Evolutionary conservation across 805 yeast species (phyloP).

Genomic region (Lipomyces lipofer): DNA sequence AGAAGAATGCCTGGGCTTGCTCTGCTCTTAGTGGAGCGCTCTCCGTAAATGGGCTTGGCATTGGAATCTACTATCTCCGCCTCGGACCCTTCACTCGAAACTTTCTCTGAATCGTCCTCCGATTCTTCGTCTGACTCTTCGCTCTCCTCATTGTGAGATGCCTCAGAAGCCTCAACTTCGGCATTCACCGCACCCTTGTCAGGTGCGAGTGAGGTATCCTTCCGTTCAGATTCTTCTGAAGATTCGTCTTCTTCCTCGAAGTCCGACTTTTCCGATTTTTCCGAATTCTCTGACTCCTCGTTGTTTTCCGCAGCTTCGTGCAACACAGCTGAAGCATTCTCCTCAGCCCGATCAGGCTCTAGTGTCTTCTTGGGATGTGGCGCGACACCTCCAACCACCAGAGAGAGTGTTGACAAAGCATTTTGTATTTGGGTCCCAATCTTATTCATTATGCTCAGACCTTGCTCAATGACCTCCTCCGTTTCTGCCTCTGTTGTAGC

Average conservation of each 20-base stretch:
- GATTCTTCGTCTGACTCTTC: neutral
- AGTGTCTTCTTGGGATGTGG: neutral
- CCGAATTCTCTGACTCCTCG: neutral
- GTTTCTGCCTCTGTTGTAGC: neutral
- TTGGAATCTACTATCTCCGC: neutral
- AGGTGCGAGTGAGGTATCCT: neutral
- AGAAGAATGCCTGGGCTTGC: conserved; percentile 4
- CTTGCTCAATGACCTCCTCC: no score
- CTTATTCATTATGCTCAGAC: conserved; percentile 2
- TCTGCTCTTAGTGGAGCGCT: neutral
- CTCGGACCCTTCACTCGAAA: neutral
- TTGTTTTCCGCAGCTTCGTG: neutral
- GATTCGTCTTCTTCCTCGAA: neutral
- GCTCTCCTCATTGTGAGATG: no score
- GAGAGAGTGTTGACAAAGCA: conserved; percentile 6
- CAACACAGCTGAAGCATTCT: neutral
- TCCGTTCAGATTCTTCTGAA: neutral
- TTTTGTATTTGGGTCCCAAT: conserved; percentile 5
- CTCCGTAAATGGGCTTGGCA: neutral
- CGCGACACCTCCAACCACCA: neutral
- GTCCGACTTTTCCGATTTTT: neutral
- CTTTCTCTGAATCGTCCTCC: neutral
- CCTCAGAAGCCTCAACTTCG: no score
- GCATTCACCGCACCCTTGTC: no score
- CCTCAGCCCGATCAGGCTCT: neutral